phyloP scores from a whole-genome alignment of 768 basidiomycete species.

The Rhodotorula sphaerocarpa region DNA sequence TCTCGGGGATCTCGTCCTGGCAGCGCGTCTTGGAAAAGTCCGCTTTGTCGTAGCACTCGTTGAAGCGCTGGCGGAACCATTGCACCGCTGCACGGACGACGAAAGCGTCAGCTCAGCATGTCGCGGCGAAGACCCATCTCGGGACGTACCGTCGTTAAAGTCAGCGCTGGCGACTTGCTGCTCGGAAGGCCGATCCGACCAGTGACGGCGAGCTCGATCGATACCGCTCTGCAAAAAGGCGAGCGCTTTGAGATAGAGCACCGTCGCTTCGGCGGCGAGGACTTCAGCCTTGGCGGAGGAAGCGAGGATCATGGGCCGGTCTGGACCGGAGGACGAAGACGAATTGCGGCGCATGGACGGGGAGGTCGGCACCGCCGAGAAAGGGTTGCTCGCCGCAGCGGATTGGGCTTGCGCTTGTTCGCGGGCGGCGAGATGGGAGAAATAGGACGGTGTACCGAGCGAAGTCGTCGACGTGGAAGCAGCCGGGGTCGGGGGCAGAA shows the following conservation, averaged over 20 bases:
- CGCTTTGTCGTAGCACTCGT: slow-evolving; percentile 87
- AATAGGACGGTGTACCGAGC: slow-evolving; percentile 34
- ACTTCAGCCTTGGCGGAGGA: slow-evolving; percentile 22
- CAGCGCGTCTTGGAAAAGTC: slow-evolving; percentile 49
- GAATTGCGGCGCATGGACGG: slow-evolving; percentile 38
- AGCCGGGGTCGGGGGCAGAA: slow-evolving; percentile 65
- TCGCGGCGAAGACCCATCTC: too few relatives aligned
- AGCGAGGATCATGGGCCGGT: slow-evolving; percentile 25
- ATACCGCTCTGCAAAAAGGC: slow-evolving; percentile 89
- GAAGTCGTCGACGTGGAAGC: slow-evolving; percentile 13
- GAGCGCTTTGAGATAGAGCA: slow-evolving; percentile 84
- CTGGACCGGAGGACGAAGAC: slow-evolving; percentile 36
- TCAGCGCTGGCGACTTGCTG: slow-evolving; percentile 57
- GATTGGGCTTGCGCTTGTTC: slow-evolving; percentile 29
- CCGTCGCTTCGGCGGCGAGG: slow-evolving; percentile 56
- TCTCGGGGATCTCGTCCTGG: slow-evolving; percentile 63
- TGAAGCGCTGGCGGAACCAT: slow-evolving; percentile 90
- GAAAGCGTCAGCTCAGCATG: not conserved
- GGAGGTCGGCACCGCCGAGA: slow-evolving; percentile 30
- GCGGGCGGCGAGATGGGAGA: slow-evolving; percentile 28
- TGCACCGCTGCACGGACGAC: slow-evolving; percentile 44
- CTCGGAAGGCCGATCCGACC: slow-evolving; percentile 67
- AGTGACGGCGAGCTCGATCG: slow-evolving; percentile 59
- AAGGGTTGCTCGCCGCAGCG: slow-evolving; percentile 24
- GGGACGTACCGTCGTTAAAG: slow-evolving; percentile 55